A percentile compares a stretch with the other conserved stretches of the same genome.
Conservation (phyloP, 257 asterid species). For the Fraxinus cuspidata region DNA sequence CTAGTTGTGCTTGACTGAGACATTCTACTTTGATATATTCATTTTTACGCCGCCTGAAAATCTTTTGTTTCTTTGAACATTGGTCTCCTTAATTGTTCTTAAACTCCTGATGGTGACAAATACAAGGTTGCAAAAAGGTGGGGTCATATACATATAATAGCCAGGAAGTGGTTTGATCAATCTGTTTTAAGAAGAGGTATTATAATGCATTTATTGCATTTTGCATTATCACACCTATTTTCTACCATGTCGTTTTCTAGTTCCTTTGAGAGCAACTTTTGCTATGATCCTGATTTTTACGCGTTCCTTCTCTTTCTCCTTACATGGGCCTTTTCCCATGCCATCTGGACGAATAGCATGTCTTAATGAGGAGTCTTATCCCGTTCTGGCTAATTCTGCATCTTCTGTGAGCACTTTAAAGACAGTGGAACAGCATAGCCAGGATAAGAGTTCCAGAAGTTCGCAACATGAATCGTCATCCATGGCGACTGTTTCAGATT, state of each 20-base stretch:
- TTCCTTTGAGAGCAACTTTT: slow-evolving; percentile 22
- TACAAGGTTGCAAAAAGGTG: slow-evolving; percentile 86
- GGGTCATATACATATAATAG: slow-evolving; percentile 68
- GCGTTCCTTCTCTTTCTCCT: slow-evolving; percentile 28
- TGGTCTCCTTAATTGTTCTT: slow-evolving; percentile 61
- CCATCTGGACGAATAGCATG: slow-evolving; percentile 56
- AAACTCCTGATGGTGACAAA: slow-evolving; percentile 92
- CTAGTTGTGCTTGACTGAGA: slow-evolving; percentile 20
- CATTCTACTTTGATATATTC: slow-evolving; percentile 8
- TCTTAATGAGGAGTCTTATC: slow-evolving; percentile 85
- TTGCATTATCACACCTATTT: slow-evolving; percentile 28
- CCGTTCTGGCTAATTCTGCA: slow-evolving; percentile 59
- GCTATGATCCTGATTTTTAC: slow-evolving; percentile 32
- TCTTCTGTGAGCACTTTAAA: slow-evolving; percentile 46
- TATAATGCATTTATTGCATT: slow-evolving; percentile 29
- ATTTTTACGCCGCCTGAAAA: neutral
- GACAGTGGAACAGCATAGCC: slow-evolving; percentile 49
- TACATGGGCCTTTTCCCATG: slow-evolving; percentile 23
- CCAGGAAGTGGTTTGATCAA: slow-evolving; percentile 84
- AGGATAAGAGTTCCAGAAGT: slow-evolving; percentile 54
- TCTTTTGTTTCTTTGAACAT: neutral
- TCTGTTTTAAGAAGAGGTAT: slow-evolving; percentile 88
- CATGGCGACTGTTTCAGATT: slow-evolving; percentile 51
- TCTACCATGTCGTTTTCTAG: slow-evolving; percentile 21
- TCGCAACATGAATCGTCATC: slow-evolving; percentile 53